These are phyloP conservation scores for Gynandropsis gynandra DNA, from an alignment of 345 rosid species.

Conservation along the genomic window DNA sequence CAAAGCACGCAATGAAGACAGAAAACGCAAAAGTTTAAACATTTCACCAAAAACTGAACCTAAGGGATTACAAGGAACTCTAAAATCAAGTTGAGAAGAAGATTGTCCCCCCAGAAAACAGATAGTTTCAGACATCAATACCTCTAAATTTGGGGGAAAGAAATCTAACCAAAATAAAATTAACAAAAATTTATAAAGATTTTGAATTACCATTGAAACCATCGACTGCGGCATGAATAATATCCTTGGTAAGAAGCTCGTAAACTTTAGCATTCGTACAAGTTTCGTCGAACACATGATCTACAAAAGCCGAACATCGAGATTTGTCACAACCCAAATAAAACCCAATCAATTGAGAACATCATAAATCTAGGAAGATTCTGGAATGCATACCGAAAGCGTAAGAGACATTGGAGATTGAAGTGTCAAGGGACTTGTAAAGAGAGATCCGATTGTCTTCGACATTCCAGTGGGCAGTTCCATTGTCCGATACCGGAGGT, in stretches of 20 bases:
- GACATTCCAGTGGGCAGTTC: slow-evolving; percentile 27
- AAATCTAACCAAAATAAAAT: neutral
- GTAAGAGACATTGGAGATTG: slow-evolving; percentile 57
- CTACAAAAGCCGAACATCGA: slow-evolving; percentile 27
- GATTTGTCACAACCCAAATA: neutral
- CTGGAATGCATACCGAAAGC: slow-evolving; percentile 49
- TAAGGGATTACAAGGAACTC: too few relatives aligned
- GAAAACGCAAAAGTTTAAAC: too few relatives aligned
- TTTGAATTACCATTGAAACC: slow-evolving; percentile 68
- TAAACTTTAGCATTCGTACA: slow-evolving; percentile 60
- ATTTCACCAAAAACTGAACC: too few relatives aligned
- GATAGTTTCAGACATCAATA: slow-evolving; percentile 9
- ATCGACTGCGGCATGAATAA: slow-evolving; percentile 65
- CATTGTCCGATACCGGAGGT: slow-evolving; percentile 22
- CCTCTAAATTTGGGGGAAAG: slow-evolving; percentile 1
- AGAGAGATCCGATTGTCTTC: slow-evolving; percentile 80
- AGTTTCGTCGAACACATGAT: slow-evolving; percentile 70
- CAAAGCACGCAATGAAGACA: too few relatives aligned
- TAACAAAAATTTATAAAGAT: neutral
- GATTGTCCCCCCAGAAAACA: neutral
- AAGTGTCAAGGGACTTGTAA: slow-evolving; percentile 56
- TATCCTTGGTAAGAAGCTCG: slow-evolving; percentile 70
- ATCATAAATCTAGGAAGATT: neutral
- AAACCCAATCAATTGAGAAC: neutral
- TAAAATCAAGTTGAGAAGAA: too few relatives aligned